Evolutionary conservation across 2,329 filamentous ascomycete genomes (phyloP).

Genomic region (Arthroderma sp.): DNA sequence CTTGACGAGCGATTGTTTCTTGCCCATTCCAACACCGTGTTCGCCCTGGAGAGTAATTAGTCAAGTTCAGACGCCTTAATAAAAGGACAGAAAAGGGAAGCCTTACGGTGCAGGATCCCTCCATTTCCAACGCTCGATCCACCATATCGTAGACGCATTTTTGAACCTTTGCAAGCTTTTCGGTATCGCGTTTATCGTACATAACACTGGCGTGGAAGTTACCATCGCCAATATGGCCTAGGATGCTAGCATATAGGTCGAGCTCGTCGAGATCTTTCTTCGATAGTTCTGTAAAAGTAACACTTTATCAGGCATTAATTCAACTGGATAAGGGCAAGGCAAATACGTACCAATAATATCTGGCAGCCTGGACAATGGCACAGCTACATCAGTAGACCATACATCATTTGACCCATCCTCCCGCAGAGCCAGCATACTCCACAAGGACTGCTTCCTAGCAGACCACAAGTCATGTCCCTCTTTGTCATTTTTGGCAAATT

Average conservation of each 20-base stretch:
- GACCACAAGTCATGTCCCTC: constrained; percentile 47
- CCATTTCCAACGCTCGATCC: constrained; percentile 79
- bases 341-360: constrained; percentile 43
- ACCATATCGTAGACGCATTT: constrained; percentile 82
- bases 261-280: constrained; percentile 82
- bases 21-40: constrained; percentile 73
- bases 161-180: constrained; percentile 63
- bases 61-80: neutral
- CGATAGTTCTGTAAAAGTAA: constrained; percentile 49
- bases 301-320: neutral
- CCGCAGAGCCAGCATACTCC: constrained; percentile 46
- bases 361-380: constrained; percentile 46
- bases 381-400: constrained; percentile 50
- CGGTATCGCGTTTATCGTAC: constrained; percentile 58
- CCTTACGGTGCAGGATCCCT: constrained; percentile 63
- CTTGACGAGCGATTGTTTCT: constrained; percentile 64
- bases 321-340: neutral
- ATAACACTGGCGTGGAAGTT: constrained; percentile 93
- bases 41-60: constrained; percentile 42
- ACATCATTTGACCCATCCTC: constrained; percentile 41
- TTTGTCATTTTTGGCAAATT: constrained; percentile 41
- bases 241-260: constrained; percentile 71
- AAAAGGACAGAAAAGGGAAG: neutral
- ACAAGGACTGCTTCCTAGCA: constrained; percentile 47
- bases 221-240: constrained; percentile 84